Percentiles rank a stretch among this genome's conserved stretches.
Evolutionary conservation across 768 basidiomycete species (phyloP).

Genomic region (Mycena polygramma): DNA sequence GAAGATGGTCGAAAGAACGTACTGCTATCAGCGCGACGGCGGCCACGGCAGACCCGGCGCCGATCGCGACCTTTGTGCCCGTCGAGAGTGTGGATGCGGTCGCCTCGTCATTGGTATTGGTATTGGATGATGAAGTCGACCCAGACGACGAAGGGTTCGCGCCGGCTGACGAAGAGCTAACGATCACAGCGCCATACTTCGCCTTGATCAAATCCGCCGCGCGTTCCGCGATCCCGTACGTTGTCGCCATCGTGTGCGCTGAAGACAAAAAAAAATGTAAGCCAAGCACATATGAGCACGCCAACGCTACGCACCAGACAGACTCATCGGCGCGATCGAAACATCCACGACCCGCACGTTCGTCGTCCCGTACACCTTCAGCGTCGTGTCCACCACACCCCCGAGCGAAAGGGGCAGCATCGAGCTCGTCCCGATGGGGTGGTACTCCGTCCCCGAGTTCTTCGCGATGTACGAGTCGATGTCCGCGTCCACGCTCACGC

Average conservation of each 20-base stretch:
- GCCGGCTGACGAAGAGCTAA: slow-evolving; percentile 1
- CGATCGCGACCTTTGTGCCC: slow-evolving; percentile 31
- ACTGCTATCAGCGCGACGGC: slow-evolving; percentile 24
- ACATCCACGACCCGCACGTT: slow-evolving; percentile 56
- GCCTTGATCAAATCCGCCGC: slow-evolving; percentile 39
- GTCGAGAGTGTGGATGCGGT: slow-evolving; percentile 26
- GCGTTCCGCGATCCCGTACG: slow-evolving; percentile 41
- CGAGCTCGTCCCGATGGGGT: slow-evolving; percentile 31
- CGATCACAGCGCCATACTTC: slow-evolving; percentile 6
- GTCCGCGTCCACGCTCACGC: slow-evolving; percentile 18
- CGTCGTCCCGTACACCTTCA: slow-evolving; percentile 59
- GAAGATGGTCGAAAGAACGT: neutral
- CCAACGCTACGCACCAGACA: slow-evolving; percentile 23
- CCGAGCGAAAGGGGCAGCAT: slow-evolving; percentile 30
- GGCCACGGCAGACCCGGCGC: slow-evolving; percentile 17
- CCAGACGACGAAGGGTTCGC: slow-evolving; percentile 3
- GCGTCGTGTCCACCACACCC: slow-evolving; percentile 57
- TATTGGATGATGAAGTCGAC: neutral
- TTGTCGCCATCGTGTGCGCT: slow-evolving; percentile 39
- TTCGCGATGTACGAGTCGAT: slow-evolving; percentile 32
- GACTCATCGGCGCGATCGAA: slow-evolving; percentile 34
- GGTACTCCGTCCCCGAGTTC: slow-evolving; percentile 29
- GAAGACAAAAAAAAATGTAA: neutral
- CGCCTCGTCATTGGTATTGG: neutral
- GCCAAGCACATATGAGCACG: neutral